Percentiles rank a stretch among this genome's conserved stretches.
Evolutionary conservation across 2,329 filamentous ascomycete species (phyloP).

Genomic region (Beauveria caledonica): DNA sequence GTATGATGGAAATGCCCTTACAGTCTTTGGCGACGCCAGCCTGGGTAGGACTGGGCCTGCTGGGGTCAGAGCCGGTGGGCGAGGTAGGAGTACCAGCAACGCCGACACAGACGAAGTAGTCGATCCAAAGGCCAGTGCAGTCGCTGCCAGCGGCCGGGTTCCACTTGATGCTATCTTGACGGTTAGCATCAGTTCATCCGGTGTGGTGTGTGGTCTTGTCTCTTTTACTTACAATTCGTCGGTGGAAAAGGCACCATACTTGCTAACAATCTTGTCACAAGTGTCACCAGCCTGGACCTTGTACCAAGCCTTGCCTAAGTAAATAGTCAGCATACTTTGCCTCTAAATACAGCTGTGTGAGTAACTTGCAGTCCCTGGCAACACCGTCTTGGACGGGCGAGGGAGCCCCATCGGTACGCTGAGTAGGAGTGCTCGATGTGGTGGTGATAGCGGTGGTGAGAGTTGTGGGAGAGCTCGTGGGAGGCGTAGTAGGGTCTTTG

Average conservation of each 20-base stretch:
- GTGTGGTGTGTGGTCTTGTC: background rate
- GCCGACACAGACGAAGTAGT: slow-evolving; percentile 21
- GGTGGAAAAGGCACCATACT: slow-evolving; percentile 18
- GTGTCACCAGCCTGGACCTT: slow-evolving; percentile 12
- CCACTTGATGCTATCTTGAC: slow-evolving; percentile 21
- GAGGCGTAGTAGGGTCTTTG: background rate
- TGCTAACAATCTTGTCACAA: slow-evolving; percentile 11
- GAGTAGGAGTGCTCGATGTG: background rate
- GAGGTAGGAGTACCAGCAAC: slow-evolving; percentile 2
- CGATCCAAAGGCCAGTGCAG: slow-evolving; percentile 13
- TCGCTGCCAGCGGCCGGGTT: slow-evolving; percentile 11
- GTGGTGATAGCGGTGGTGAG: background rate
- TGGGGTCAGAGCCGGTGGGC: slow-evolving; percentile 1
- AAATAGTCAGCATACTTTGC: background rate
- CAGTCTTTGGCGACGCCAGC: slow-evolving; percentile 1
- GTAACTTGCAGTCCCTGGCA: slow-evolving; percentile 4
- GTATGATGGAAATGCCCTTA: background rate
- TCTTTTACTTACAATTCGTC: slow-evolving; percentile 8
- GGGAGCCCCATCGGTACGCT: background rate
- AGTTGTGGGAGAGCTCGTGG: background rate
- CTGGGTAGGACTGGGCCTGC: slow-evolving; percentile 10
- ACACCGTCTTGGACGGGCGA: slow-evolving; percentile 8
- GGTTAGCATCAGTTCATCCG: background rate
- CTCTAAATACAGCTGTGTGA: background rate
- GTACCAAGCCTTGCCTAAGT: slow-evolving; percentile 10